These are phyloP conservation scores for Podospora appendiculata DNA, from an alignment of 495 filamentous ascomycete genomes.

Conservation along the genomic window DNA sequence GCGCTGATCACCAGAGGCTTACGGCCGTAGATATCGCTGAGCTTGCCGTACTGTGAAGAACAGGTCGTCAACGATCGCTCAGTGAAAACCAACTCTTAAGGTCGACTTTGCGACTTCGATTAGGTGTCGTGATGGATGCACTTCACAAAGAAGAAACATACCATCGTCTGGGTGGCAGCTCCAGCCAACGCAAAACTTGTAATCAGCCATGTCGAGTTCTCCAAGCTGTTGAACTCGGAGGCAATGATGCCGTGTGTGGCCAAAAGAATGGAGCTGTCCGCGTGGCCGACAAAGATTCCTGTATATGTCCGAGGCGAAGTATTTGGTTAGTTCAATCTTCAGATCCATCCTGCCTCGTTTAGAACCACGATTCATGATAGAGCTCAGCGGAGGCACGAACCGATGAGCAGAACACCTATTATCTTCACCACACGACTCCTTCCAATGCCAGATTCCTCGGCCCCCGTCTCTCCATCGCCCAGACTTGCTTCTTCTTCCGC, in stretches of 20 bases:
- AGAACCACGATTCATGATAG: background rate
- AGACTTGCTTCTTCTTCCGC: constrained; percentile 11
- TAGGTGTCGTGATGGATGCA: background rate
- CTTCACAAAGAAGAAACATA: constrained; percentile 12
- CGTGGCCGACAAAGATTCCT: constrained; percentile 60
- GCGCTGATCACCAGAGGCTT: constrained; percentile 31
- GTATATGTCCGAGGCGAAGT: background rate
- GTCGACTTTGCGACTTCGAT: background rate
- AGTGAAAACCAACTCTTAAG: background rate
- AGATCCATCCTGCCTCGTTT: background rate
- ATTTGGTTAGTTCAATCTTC: background rate
- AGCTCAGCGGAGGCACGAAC: constrained; percentile 4
- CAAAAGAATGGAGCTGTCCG: constrained; percentile 55
- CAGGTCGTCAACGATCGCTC: background rate
- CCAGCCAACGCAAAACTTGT: constrained; percentile 54
- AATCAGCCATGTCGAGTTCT: constrained; percentile 58
- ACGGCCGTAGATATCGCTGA: constrained; percentile 44
- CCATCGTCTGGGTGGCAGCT: constrained; percentile 50
- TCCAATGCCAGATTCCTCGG: background rate
- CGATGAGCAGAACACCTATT: constrained; percentile 22
- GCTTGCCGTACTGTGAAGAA: constrained; percentile 33
- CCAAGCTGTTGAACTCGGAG: constrained; percentile 56
- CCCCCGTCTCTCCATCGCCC: background rate
- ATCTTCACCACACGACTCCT: constrained; percentile 9
- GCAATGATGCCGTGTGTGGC: constrained; percentile 56